A percentile compares a stretch with the other conserved stretches of the same genome.
phyloP scores from a whole-genome alignment of 2,329 filamentous ascomycete species.

The Xylaria sp. region DNA sequence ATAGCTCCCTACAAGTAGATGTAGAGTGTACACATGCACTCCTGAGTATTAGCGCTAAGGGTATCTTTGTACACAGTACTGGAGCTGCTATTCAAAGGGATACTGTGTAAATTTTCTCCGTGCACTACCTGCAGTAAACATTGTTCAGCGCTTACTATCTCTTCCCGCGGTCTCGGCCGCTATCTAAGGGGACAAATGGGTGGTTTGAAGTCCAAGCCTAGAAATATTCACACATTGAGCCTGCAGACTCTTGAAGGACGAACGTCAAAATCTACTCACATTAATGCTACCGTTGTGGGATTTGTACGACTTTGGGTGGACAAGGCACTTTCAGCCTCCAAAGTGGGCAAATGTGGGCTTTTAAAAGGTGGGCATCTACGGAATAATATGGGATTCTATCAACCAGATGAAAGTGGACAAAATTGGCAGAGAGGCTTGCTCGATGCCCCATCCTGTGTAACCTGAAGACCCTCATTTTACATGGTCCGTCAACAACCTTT shows the following conservation, averaged over 20 bases:
- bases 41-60: background rate
- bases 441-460: constrained; percentile 48
- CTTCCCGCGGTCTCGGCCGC: background rate
- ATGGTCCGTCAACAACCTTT: constrained; percentile 42
- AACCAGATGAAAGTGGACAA: constrained; percentile 36
- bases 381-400: constrained; percentile 36
- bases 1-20: background rate
- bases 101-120: background rate
- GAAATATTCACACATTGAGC: background rate
- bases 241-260: background rate
- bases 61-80: constrained; percentile 16
- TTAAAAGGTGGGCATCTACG: constrained; percentile 36
- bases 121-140: background rate
- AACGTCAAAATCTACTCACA: constrained; percentile 20
- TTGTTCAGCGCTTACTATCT: background rate
- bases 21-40: background rate
- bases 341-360: constrained; percentile 34
- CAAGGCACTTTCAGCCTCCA: constrained; percentile 46
- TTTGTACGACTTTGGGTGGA: constrained; percentile 47
- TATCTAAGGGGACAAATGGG: background rate
- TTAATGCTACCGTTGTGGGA: constrained; percentile 42
- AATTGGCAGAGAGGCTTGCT: constrained; percentile 39
- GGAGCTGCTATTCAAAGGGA: background rate
- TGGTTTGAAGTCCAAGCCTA: background rate
- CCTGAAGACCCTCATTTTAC: constrained; percentile 44